Conservation (phyloP, 805 yeast genomes). For the Starmerella riodocensis region DNA sequence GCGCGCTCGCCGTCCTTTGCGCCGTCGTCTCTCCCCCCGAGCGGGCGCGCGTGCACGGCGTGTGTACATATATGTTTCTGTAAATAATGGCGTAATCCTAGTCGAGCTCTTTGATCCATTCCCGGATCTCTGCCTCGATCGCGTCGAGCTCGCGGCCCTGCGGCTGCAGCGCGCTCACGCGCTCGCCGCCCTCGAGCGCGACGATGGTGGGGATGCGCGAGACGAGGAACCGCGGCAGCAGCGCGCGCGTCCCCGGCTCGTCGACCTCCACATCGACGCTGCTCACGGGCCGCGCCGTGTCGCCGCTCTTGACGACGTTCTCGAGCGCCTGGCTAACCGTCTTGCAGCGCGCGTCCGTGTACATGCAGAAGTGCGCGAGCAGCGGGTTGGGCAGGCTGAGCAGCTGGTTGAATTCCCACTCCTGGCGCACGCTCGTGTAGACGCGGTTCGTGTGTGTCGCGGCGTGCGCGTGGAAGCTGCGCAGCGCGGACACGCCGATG, state of each 20-base stretch:
- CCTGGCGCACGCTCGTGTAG: slow-evolving; percentile 42
- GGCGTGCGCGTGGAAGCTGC: slow-evolving; percentile 15
- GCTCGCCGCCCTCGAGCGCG: slow-evolving; percentile 52
- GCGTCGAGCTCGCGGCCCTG: slow-evolving; percentile 20
- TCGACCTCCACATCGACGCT: slow-evolving; percentile 65
- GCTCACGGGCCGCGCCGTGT: slow-evolving; percentile 40
- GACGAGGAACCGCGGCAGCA: slow-evolving; percentile 45
- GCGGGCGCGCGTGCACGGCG: no score
- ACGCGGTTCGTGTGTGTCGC: slow-evolving; percentile 29
- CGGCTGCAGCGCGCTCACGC: slow-evolving; percentile 31
- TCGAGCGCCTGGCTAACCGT: slow-evolving; percentile 50
- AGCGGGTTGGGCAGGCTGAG: slow-evolving; percentile 43
- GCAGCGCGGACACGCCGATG: slow-evolving; percentile 7
- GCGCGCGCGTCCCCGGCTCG: slow-evolving; percentile 46
- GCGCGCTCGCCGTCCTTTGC: no score
- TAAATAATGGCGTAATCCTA: not conserved
- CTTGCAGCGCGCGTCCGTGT: slow-evolving; percentile 52
- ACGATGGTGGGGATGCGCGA: slow-evolving; percentile 52
- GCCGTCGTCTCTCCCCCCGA: no score
- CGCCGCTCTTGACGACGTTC: slow-evolving; percentile 33
- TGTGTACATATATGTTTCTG: not conserved
- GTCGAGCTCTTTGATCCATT: slow-evolving; percentile 32
- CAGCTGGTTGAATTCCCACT: slow-evolving; percentile 46
- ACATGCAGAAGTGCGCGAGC: slow-evolving; percentile 54
- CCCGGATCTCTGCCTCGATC: slow-evolving; percentile 24